Base-by-base conservation (phyloP, 73 alveolate genomes). In the Paramecium primaurelia region DNA sequence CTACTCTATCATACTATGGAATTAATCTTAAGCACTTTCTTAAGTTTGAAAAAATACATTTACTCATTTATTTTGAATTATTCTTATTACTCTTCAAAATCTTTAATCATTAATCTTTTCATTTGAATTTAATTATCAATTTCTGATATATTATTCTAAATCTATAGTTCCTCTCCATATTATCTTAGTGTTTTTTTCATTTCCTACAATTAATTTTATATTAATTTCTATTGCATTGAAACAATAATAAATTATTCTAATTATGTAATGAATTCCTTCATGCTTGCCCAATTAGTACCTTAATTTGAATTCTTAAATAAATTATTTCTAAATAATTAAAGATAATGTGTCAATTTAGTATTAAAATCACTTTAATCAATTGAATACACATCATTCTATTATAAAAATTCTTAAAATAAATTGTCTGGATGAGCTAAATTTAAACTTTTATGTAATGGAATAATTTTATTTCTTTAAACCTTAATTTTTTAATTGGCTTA, bases 361-460 rank as follows among this genome's bases (percentile, higher is more conserved):
- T 38, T 38, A 34, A 75, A 75, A 42, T 75, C 88, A 10, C 22
- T 25, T 18, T 75, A 75, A 22, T 75, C 88, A 12, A 42, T 36
- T 22, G 58, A 30, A 18, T n/a, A n/a, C 3, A 38, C 47, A 20
- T 75, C 47, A 25, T 8, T 75, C 40, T 36, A 75, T 75, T 36
- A n/a, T 9, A 36, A 36, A 20, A 75, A 80, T 25, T 80, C 91
- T 40, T 47, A 4, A 12, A 80, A 80, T 22, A 80, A 36, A 20
- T 59, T 80, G 11, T 80, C 91, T 8, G 91, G 91, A 49, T 80
- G 91, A 80, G 91, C 45, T 80, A 80, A 80, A 49, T 80, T 80
- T 14, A 80, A 25, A 80, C 91, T 80, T 64, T 80, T 80, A 22
- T 80, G 45, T 6, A 80, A 22, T 18, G 91, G 91, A n/a, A 80